phyloP scores from a whole-genome alignment of 2,329 filamentous ascomycete species.

The Fusarium sp. region DNA sequence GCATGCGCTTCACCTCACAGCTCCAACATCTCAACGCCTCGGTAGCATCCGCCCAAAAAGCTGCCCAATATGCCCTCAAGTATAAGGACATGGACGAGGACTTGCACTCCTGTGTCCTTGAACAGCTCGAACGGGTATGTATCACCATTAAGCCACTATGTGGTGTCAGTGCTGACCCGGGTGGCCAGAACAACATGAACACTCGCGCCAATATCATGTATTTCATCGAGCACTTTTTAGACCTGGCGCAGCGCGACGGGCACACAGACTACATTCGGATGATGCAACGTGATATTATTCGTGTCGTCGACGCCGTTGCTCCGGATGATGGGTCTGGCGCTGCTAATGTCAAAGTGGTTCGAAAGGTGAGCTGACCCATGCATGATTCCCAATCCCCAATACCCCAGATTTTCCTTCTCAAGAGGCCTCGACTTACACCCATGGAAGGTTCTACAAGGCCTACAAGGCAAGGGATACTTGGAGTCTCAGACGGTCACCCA shows the following conservation, averaged over 20 bases:
- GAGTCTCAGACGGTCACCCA: constrained; percentile 76
- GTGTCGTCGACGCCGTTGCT: constrained; percentile 90
- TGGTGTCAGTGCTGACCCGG: constrained; percentile 15
- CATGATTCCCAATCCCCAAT: not conserved
- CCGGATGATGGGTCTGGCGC: constrained; percentile 86
- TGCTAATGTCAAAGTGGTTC: constrained; percentile 91
- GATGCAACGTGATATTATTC: constrained; percentile 91
- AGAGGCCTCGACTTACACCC: constrained; percentile 21
- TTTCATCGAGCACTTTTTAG: constrained; percentile 94
- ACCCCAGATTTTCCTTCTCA: not conserved
- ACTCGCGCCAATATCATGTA: constrained; percentile 99
- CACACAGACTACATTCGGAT: constrained; percentile 86
- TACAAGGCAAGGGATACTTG: constrained; percentile 75
- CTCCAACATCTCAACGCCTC: constrained; percentile 91
- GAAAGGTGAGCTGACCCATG: constrained; percentile 65
- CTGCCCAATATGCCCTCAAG: constrained; percentile 92
- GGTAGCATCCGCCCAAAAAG: constrained; percentile 86
- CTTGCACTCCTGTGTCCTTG: constrained; percentile 93
- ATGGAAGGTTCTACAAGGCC: constrained; percentile 68
- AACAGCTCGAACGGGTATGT: constrained; percentile 83
- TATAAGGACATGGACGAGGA: constrained; percentile 96
- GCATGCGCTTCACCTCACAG: constrained; percentile 92
- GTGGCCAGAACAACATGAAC: constrained; percentile 84
- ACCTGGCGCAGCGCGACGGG: constrained; percentile 78
- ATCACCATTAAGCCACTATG: not conserved